Percentiles rank a stretch among this genome's conserved stretches.
These are phyloP conservation scores for Trichophaea hybrida DNA, from an alignment of 2,329 filamentous ascomycete genomes.

Conservation along the genomic window DNA sequence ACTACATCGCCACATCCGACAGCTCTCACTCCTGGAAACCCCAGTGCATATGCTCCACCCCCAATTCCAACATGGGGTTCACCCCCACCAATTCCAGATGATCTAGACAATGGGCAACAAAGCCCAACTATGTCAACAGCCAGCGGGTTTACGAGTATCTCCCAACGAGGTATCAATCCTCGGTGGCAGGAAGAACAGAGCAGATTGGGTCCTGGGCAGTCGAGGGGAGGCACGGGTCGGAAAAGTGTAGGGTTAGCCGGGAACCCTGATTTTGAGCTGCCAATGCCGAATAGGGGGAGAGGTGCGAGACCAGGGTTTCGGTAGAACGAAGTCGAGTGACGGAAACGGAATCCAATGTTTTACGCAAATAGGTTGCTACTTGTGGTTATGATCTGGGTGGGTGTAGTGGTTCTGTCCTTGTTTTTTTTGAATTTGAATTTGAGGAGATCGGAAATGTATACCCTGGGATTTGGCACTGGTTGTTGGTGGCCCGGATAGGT, in stretches of 20 bases:
- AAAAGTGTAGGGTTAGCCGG: slow-evolving; percentile 28
- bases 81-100: slow-evolving; percentile 35
- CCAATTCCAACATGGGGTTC: slow-evolving; percentile 2
- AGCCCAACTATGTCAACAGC: slow-evolving; percentile 47
- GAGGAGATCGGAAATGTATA: too few species aligned
- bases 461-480: too few species aligned
- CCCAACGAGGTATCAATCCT: slow-evolving; percentile 75
- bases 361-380: too few species aligned
- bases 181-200: slow-evolving; percentile 47
- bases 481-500: too few species aligned
- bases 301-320: slow-evolving; percentile 21
- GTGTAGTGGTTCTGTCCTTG: too few species aligned
- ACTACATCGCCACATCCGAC: slow-evolving; percentile 21
- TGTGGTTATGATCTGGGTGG: too few species aligned
- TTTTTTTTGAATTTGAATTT: too few species aligned
- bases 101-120: slow-evolving; percentile 47
- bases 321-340: too few species aligned
- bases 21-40: slow-evolving; percentile 28
- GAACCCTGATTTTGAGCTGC: slow-evolving; percentile 77
- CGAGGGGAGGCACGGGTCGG: slow-evolving; percentile 25
- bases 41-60: slow-evolving; percentile 11
- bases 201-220: slow-evolving; percentile 34
- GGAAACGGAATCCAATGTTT: too few species aligned
- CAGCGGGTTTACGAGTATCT: slow-evolving; percentile 80
- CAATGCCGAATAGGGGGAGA: slow-evolving; percentile 30